These are phyloP conservation scores for Schizopora paradoxa DNA, from an alignment of 1,284 basidiomycete genomes.

Conservation along the genomic window DNA sequence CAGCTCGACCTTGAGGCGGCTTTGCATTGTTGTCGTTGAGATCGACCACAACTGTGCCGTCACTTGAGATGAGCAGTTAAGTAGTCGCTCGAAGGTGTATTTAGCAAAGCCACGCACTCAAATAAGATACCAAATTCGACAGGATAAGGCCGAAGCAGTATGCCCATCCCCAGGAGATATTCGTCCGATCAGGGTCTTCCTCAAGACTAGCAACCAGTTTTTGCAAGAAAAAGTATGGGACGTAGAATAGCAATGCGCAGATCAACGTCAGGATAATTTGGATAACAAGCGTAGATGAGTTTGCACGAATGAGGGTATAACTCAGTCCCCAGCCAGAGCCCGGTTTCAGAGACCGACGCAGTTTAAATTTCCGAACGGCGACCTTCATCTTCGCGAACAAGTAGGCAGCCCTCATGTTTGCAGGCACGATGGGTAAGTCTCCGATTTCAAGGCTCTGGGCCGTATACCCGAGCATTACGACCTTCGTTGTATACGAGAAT, in stretches of 20 bases:
- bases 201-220: constrained; percentile 42
- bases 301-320: constrained; percentile 22
- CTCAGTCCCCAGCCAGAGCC: constrained; percentile 61
- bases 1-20: constrained; percentile 73
- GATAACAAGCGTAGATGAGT: constrained; percentile 19
- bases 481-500: constrained; percentile 80
- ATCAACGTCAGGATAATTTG: constrained; percentile 34
- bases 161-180: constrained; percentile 25
- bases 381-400: constrained; percentile 48
- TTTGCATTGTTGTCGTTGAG: constrained; percentile 66
- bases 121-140: constrained; percentile 32
- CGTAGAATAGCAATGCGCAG: constrained; percentile 41
- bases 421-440: constrained; percentile 76
- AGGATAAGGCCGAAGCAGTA: constrained; percentile 36
- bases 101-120: constrained; percentile 1
- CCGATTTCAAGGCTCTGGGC: constrained; percentile 75
- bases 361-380: constrained; percentile 34
- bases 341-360: constrained; percentile 39
- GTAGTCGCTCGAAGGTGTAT: constrained; percentile 2
- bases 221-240: constrained; percentile 42
- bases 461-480: constrained; percentile 75
- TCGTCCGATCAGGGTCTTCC: constrained; percentile 15
- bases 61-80: constrained; percentile 18
- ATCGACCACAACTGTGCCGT: constrained; percentile 64
- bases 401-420: constrained; percentile 60